Evolutionary conservation across 2,329 filamentous ascomycete genomes (phyloP).

Genomic region (Sporothrix inflata): DNA sequence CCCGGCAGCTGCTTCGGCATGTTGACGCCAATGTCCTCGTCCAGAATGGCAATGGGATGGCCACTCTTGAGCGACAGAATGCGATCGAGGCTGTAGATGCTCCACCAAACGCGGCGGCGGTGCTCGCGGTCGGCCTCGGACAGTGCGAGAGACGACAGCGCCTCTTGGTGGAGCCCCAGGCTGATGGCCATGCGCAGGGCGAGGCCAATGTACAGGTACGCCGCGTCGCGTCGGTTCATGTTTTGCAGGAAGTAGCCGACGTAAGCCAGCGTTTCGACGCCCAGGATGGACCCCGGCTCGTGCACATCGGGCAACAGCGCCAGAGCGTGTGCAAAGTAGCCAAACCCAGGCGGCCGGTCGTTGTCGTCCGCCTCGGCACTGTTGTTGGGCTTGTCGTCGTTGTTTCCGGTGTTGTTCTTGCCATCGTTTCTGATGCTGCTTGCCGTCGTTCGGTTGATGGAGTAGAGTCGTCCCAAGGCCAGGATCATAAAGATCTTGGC

Average conservation of each 20-base stretch:
- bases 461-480: conserved; percentile 60
- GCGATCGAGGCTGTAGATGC: conserved; percentile 58
- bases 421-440: conserved; percentile 39
- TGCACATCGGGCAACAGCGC: conserved; percentile 58
- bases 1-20: conserved; percentile 43
- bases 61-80: conserved; percentile 58
- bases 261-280: conserved; percentile 58
- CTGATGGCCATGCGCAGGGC: conserved; percentile 62
- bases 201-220: conserved; percentile 58
- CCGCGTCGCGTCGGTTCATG: conserved; percentile 57
- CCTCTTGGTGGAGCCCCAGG: conserved; percentile 59
- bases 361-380: neutral
- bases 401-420: conserved; percentile 40
- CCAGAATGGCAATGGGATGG: conserved; percentile 57
- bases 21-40: conserved; percentile 55
- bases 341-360: conserved; percentile 55
- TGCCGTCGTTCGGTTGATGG: conserved; percentile 57
- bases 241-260: conserved; percentile 62
- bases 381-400: neutral
- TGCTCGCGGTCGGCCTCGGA: conserved; percentile 51
- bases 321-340: conserved; percentile 57
- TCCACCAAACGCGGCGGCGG: conserved; percentile 59
- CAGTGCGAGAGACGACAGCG: conserved; percentile 43
- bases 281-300: conserved; percentile 57
- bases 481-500: conserved; percentile 57